Percentiles rank a stretch among this genome's conserved stretches.
These are phyloP conservation scores for Sporothrix curviconia DNA, from an alignment of 2,329 filamentous ascomycete species.

Conservation along the genomic window DNA sequence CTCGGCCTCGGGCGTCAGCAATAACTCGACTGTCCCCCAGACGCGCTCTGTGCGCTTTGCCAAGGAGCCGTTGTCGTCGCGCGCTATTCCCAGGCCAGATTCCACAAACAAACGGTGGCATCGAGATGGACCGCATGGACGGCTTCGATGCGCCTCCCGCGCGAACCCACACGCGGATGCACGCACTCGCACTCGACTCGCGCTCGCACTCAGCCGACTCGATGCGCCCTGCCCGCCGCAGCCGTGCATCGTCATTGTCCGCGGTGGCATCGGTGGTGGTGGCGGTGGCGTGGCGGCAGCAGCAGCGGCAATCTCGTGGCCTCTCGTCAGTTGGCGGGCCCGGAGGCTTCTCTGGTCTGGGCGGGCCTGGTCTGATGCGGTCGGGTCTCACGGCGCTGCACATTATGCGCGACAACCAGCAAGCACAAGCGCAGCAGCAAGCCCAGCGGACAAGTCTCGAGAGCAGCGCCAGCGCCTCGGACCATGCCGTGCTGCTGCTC, in stretches of 20 bases:
- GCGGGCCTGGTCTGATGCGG: conserved; percentile 10
- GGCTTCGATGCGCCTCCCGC: conserved; percentile 50
- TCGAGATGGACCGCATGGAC: conserved; percentile 7
- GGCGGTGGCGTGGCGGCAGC: not conserved
- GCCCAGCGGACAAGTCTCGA: not conserved
- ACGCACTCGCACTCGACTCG: conserved; percentile 9
- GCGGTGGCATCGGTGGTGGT: not conserved
- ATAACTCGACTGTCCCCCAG: not conserved
- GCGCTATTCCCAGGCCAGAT: too few species aligned
- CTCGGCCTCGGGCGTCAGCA: not conserved
- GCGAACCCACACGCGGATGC: not conserved
- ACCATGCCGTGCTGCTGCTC: not conserved
- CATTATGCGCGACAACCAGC: conserved; percentile 14
- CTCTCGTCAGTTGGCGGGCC: not conserved
- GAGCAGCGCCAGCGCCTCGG: not conserved
- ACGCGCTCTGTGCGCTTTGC: conserved; percentile 2
- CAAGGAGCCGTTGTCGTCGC: not conserved
- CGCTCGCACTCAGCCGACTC: not conserved
- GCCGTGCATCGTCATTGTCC: not conserved
- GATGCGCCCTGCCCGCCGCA: not conserved
- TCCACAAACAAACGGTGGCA: not conserved
- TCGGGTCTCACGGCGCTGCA: conserved; percentile 14
- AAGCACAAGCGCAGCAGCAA: not conserved
- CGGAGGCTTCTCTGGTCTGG: not conserved
- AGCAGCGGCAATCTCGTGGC: too few species aligned